phyloP scores from a whole-genome alignment of 1,284 basidiomycete species.

The Melampsora larici-populina region DNA sequence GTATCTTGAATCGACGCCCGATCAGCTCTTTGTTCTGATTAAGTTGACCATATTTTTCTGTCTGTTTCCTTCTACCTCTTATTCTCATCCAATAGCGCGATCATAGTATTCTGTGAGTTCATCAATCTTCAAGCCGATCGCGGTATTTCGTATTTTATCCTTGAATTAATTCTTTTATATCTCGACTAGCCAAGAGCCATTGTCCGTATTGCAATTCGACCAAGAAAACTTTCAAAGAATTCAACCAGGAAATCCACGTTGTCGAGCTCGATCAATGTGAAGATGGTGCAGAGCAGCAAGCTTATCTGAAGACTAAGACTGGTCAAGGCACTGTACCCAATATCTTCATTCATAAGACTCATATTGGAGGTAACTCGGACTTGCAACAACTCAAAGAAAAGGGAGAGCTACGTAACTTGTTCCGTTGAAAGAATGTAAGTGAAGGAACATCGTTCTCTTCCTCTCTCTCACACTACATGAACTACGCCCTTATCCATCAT shows the following conservation, averaged over 20 bases:
- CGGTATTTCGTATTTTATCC: too few relatives aligned
- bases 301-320: slow-evolving; percentile 55
- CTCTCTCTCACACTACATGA: neutral
- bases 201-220: neutral
- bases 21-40: neutral
- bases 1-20: neutral
- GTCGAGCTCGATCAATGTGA: slow-evolving; percentile 45
- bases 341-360: slow-evolving; percentile 55
- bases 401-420: slow-evolving; percentile 15
- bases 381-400: slow-evolving; percentile 21
- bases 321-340: slow-evolving; percentile 56
- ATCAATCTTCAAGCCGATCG: too few relatives aligned
- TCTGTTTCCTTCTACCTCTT: neutral
- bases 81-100: neutral
- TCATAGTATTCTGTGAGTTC: slow-evolving; percentile 39
- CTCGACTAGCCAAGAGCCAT: neutral
- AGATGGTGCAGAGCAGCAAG: slow-evolving; percentile 51
- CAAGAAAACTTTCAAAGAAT: neutral
- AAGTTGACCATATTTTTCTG: neutral
- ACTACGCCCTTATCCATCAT: too few relatives aligned
- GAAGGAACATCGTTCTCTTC: neutral
- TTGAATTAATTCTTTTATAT: neutral
- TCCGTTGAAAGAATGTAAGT: neutral
- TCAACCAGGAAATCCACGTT: neutral
- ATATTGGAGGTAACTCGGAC: slow-evolving; percentile 52